Base-by-base conservation (phyloP, 768 basidiomycete species). In the Neoboletus magnificus region DNA sequence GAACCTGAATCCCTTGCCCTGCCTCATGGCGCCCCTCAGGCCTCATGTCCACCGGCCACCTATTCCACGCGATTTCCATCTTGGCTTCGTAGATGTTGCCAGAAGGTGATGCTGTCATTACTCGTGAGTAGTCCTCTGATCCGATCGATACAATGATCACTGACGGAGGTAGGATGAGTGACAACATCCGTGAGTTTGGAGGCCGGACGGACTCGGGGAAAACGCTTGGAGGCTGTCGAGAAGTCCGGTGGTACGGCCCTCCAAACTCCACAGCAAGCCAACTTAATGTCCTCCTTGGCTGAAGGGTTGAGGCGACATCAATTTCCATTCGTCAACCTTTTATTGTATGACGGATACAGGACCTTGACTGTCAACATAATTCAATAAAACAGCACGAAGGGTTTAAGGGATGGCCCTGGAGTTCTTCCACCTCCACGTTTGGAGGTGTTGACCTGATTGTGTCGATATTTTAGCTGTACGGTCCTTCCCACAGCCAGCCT, bases 61-160 rank as follows among this genome's bases (percentile, higher is more conserved):
- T 27, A 29, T 45, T 59, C 42, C 52, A 39, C 47, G 50, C 52
- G 41, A 46, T 61, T 67, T 50, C 50, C 42, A 60, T 66, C 55
- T 53, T 52, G 50, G 52, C 45, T 50, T 43, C 3, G n/a, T 8
- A 30, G 32, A 39, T 25, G 2, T 33, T 35, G 43, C 32, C 27
- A 25, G 23, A 33, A 35, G 36, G 43, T 36, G 8, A 15, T 25
- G n/a, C 9, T 16, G 27, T 20, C n/a, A 36, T 4, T 16, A n/a
- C 22, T 22, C 15, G 25, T 27, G 20, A 22, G n/a, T n/a, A 16
- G 20, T 46, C 29, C 12, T 45, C 16, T 48, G 4, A 23, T 33
- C 45, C 18, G 23, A 25, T 23, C 18, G 42, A 51, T 48, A 9
- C n/a, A n/a, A n/a, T n/a, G n/a, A n/a, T n/a, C n/a, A n/a, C n/a